Evolutionary conservation across 257 asterid genomes (phyloP).

Genomic region (Primulina huaijiensis): DNA sequence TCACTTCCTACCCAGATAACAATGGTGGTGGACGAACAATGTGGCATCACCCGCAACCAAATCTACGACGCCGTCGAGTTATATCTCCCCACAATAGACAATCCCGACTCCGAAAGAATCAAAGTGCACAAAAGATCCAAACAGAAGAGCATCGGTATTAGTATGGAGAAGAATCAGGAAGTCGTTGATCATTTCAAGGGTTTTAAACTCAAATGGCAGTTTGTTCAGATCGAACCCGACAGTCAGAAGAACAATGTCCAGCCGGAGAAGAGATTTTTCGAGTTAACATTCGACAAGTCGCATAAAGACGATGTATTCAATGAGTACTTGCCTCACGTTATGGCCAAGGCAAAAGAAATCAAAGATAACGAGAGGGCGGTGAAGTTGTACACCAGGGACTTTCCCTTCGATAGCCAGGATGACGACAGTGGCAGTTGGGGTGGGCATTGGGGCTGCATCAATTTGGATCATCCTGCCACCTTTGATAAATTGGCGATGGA

Average conservation of each 20-base stretch:
- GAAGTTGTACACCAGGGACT: slow-evolving; percentile 61
- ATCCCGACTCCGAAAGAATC: slow-evolving; percentile 47
- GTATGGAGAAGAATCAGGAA: slow-evolving; percentile 53
- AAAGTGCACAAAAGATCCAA: slow-evolving; percentile 48
- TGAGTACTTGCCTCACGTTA: slow-evolving; percentile 54
- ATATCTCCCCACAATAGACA: slow-evolving; percentile 55
- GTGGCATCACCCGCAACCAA: slow-evolving; percentile 55
- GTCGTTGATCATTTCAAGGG: slow-evolving; percentile 35
- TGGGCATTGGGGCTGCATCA: slow-evolving; percentile 63
- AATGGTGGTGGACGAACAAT: slow-evolving; percentile 60
- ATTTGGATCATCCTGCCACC: slow-evolving; percentile 71
- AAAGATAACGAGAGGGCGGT: slow-evolving; percentile 44
- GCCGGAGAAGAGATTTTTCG: slow-evolving; percentile 55
- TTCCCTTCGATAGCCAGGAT: slow-evolving; percentile 40
- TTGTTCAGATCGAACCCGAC: slow-evolving; percentile 47
- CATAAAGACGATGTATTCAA: slow-evolving; percentile 34
- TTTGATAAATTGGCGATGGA: slow-evolving; percentile 76
- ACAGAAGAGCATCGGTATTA: slow-evolving; percentile 43
- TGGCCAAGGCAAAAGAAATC: slow-evolving; percentile 52
- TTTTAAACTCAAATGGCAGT: slow-evolving; percentile 50
- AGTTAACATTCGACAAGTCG: slow-evolving; percentile 52
- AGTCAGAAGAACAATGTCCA: slow-evolving; percentile 17
- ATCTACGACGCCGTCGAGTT: slow-evolving; percentile 68
- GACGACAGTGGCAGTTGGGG: slow-evolving; percentile 45
- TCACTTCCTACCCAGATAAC: slow-evolving; percentile 37